These are phyloP conservation scores for Solanum arcanum DNA, from an alignment of 257 asterid genomes.

Conservation along the genomic window DNA sequence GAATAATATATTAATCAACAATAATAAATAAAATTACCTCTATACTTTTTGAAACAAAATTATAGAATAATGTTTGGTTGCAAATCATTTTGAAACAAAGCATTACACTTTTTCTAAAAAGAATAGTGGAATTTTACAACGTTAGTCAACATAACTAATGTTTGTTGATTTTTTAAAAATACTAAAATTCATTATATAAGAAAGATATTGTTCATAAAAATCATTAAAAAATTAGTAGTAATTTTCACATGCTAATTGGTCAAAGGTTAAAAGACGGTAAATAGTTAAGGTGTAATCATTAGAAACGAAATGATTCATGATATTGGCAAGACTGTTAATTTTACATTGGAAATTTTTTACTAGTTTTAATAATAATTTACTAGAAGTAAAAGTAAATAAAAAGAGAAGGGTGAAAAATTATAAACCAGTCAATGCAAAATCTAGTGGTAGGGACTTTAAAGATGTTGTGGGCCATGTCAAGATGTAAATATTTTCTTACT, in stretches of 20 bases:
- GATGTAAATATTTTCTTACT: background rate
- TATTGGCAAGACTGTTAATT: background rate
- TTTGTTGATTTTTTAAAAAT: background rate
- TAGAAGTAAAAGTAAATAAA: background rate
- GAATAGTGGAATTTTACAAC: background rate
- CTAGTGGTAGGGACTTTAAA: background rate
- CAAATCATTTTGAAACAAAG: background rate
- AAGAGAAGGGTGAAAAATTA: background rate
- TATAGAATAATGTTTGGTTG: background rate
- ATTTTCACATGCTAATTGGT: background rate
- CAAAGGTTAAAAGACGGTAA: background rate
- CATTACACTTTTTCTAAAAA: background rate
- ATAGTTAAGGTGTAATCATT: background rate
- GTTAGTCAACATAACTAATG: background rate
- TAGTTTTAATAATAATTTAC: background rate
- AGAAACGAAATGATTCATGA: background rate
- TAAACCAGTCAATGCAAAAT: background rate
- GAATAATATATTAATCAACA: background rate
- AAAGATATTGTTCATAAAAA: background rate
- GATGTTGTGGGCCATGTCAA: background rate
- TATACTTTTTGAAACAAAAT: background rate
- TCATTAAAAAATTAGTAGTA: no score
- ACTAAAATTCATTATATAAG: background rate
- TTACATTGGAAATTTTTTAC: background rate
- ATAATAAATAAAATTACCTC: background rate